These are phyloP conservation scores for Fomitopsis pinicola DNA, from an alignment of 1,284 basidiomycete genomes.

Conservation along the genomic window DNA sequence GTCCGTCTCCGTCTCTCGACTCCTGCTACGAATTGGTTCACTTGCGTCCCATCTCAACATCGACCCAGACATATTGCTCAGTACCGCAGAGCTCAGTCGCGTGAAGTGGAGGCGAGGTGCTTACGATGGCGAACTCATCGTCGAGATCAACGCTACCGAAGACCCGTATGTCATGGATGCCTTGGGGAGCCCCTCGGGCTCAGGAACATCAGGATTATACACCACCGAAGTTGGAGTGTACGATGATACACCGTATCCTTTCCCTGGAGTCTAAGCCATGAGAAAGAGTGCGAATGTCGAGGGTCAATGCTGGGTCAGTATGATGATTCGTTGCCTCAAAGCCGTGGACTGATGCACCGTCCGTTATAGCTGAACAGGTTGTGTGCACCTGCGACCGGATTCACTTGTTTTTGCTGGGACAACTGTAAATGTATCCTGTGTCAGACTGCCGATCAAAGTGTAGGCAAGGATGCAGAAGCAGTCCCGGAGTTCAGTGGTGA, in stretches of 20 bases:
- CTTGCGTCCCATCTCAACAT: slow-evolving; percentile 16
- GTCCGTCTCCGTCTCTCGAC: slow-evolving; percentile 19
- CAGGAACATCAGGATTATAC: neutral
- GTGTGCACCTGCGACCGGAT: too few species aligned
- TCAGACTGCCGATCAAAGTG: too few species aligned
- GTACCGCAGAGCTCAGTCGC: slow-evolving; percentile 20
- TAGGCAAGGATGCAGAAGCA: too few species aligned
- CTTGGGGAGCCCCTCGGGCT: neutral
- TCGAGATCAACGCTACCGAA: slow-evolving; percentile 23
- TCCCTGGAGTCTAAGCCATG: neutral
- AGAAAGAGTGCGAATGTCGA: too few species aligned
- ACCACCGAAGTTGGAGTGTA: neutral
- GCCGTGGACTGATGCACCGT: too few species aligned
- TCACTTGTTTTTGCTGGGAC: too few species aligned
- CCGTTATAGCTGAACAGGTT: too few species aligned
- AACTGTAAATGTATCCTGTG: too few species aligned
- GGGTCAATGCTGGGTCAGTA: too few species aligned
- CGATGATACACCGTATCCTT: neutral
- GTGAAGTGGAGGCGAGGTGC: slow-evolving; percentile 31
- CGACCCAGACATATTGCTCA: slow-evolving; percentile 17
- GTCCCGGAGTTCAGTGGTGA: too few species aligned
- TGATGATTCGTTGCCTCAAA: too few species aligned
- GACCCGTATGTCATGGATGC: neutral
- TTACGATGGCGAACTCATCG: slow-evolving; percentile 35
- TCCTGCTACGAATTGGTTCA: slow-evolving; percentile 21